Base-by-base conservation (phyloP, 495 filamentous ascomycete species). In the Talaromyces thailandensis region DNA sequence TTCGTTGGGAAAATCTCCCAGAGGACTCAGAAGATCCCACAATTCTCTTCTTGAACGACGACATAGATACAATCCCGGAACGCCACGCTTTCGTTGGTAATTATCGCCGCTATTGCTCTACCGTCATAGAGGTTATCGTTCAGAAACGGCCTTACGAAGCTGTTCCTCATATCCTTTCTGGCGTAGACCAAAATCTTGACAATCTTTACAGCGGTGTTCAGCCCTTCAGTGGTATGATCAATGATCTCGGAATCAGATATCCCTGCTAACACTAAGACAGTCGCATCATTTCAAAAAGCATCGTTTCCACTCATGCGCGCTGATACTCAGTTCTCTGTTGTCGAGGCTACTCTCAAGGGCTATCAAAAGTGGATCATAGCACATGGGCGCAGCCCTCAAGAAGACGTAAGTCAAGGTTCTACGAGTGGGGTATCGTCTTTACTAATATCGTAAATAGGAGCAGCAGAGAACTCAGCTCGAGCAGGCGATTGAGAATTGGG, bases 51-150 rank as follows among this genome's bases (percentile, higher is more conserved):
- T 81, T 99, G 6, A 75, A 90, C 57, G 92, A 96, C 64, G 94
- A 99, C 70, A 90, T 96, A 32, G 95, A 98, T 71, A 97, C 94
- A 0, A 80, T 93, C 31, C 95, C 95, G 1, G 95, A 99, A 71
- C 81, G 90, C 25, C 94, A 99, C 75, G 90, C 93, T 12, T 99
- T 99, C 70, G 82, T 98, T n/a, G 93, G 94, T 1, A 98, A 98
- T 67, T 99, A 97, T 70, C 81, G 93, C 24, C 84, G 95, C 53
- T 98, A 95, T 66, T 94, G 92, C 70, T 84, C 84, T 11, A 85
- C 87, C 32, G 84, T 96, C 5, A 88, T 98, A 55, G 92, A 97
- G 72, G 80, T 79, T 29, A 90, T 97, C 56, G 90, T 93, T 18
- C 80, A 88, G 52, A 85, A 88, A 62, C 84, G 88, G 63, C 86